Conservation (phyloP, 1,139 yeast genomes). For the Hyphopichia pseudoburtonii region DNA sequence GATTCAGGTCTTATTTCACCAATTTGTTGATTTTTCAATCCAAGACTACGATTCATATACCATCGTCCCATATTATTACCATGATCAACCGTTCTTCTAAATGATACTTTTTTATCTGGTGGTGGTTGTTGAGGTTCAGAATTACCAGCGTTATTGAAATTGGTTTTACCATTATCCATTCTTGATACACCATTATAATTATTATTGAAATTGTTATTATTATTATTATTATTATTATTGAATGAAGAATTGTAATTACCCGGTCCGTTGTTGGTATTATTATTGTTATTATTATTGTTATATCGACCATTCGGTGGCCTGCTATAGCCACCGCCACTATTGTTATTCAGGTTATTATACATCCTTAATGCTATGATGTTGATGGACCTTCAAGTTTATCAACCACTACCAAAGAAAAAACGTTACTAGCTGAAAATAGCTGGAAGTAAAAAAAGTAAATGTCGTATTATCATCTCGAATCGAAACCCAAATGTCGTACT, state of each 20-base stretch:
- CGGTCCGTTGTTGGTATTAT: conserved; percentile 2
- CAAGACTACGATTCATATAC: conserved; percentile 60
- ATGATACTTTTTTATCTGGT: conserved; percentile 54
- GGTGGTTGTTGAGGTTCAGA: conserved; percentile 47
- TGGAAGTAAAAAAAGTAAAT: no score
- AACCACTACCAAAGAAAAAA: no score
- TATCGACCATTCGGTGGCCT: conserved; percentile 1
- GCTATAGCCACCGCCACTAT: no score
- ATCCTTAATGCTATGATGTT: neutral
- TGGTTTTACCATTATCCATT: neutral
- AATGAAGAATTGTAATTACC: neutral
- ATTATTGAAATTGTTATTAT: neutral
- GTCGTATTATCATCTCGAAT: no score
- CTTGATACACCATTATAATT: neutral
- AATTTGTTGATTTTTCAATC: conserved; percentile 45
- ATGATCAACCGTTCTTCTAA: conserved; percentile 84
- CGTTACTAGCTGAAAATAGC: no score
- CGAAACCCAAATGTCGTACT: no score
- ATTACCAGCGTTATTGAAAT: conserved; percentile 31
- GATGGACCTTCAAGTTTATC: no score
- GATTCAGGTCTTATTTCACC: conserved; percentile 76
- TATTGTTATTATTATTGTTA: conserved; percentile 6
- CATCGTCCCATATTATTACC: conserved; percentile 81
- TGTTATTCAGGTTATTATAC: neutral
- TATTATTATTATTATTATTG: neutral